Base-by-base conservation (phyloP, 768 basidiomycete genomes). In the Panellus pusillus region DNA sequence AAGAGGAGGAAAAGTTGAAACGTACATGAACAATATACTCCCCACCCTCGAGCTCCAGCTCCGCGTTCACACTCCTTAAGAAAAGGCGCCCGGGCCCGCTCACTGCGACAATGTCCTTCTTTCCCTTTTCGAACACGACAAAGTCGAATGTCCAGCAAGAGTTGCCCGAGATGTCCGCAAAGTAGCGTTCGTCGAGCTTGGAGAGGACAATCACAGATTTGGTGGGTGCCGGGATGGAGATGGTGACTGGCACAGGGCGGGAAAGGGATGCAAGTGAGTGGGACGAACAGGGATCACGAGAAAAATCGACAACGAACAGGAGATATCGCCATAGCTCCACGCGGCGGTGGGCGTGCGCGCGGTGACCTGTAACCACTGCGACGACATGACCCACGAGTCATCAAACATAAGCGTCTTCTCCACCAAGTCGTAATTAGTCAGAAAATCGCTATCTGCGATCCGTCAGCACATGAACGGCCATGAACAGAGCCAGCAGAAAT, bases 241-340 rank as follows among this genome's bases (percentile, higher is more conserved):
- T 75, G 0, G 74, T 77, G 62, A 78, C 81, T 82, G 35, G 17
- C 18, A 15, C 9, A 3, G 15, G 27, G 35, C 19, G 3, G 45
- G 32, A 37, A 20, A 27, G 49, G 17, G 27, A 36, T 50, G 40
- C 42, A 37, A 15, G 24, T 47, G 14, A n/a, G 31, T 28, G 5
- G 13, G 31, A 14, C 15, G 9, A 18, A 49, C 29, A 40, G 20
- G 31, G 15, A 28, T 24, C 24, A 24, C 24, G 24, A 24, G 6
- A 19, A n/a, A n/a, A n/a, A n/a, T n/a, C n/a, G n/a, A n/a, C n/a
- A n/a, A 68, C 79, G 38, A 54, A 81, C 80, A 83, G 9, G 79
- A 75, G 9, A 83, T 71, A 54, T 84, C 81, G 14, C 80, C 81
- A 45, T 72, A 79, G 4, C 73, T 72, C 79, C 79, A 82, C 0